Percentiles rank a stretch among this genome's conserved stretches.
These are phyloP conservation scores for Pichia sp. DNA, from an alignment of 1,139 yeast genomes.

Conservation along the genomic window DNA sequence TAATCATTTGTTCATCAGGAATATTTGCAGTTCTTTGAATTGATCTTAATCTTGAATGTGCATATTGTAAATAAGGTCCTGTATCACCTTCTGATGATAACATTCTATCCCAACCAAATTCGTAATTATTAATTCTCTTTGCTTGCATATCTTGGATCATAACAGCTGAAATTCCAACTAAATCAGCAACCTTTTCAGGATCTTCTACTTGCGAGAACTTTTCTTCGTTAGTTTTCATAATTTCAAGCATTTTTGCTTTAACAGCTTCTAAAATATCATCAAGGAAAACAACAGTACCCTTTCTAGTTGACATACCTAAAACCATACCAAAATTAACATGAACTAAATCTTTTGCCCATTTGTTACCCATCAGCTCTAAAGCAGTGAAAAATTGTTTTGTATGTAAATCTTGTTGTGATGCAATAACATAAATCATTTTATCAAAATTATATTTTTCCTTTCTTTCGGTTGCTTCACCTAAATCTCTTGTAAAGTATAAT, in stretches of 20 bases:
- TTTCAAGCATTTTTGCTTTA: slow-evolving; percentile 92
- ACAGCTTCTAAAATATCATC: slow-evolving; percentile 93
- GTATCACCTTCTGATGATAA: slow-evolving; percentile 98
- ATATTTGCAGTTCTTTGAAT: slow-evolving; percentile 77
- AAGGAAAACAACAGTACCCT: slow-evolving; percentile 95
- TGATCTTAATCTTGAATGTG: slow-evolving; percentile 94
- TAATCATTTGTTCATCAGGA: slow-evolving; percentile 37
- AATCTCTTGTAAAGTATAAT: slow-evolving; percentile 89
- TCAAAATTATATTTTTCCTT: slow-evolving; percentile 79
- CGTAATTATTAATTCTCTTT: slow-evolving; percentile 93
- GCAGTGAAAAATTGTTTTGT: slow-evolving; percentile 92
- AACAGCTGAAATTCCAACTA: slow-evolving; percentile 94
- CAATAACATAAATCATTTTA: slow-evolving; percentile 94
- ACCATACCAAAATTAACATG: slow-evolving; percentile 98
- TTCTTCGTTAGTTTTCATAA: slow-evolving; percentile 86
- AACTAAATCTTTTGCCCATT: slow-evolving; percentile 70
- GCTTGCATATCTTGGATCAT: slow-evolving; percentile 99
- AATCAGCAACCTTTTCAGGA: slow-evolving; percentile 93
- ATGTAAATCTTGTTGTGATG: slow-evolving; percentile 93
- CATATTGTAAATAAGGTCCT: slow-evolving; percentile 97
- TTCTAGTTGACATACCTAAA: slow-evolving; percentile 97
- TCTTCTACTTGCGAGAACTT: slow-evolving; percentile 91
- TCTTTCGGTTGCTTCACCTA: slow-evolving; percentile 95
- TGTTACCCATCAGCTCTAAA: slow-evolving; percentile 83
- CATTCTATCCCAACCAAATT: slow-evolving; percentile 98